Conservation (phyloP, 768 basidiomycete species). For the Steccherinum ochraceum region DNA sequence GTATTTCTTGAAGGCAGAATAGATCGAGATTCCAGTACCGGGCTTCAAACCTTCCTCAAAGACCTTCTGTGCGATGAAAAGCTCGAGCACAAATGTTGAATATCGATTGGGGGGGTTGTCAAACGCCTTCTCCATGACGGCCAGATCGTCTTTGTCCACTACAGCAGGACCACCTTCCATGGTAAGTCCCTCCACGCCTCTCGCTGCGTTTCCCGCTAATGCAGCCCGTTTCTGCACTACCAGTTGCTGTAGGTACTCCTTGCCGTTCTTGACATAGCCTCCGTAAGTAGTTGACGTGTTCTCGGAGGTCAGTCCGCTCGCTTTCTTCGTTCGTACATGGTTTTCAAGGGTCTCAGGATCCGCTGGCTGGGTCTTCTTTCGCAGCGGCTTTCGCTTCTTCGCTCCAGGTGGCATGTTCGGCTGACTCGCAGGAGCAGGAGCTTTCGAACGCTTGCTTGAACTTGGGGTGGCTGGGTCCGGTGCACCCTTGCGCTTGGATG, state of each 20-base stretch:
- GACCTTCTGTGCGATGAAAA: constrained; percentile 27
- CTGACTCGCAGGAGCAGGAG: too few relatives aligned
- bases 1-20: constrained; percentile 21
- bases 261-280: constrained; percentile 5
- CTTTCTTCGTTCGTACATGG: too few relatives aligned
- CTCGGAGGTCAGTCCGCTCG: too few relatives aligned
- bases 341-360: too few relatives aligned
- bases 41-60: constrained; percentile 15
- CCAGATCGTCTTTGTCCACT: constrained; percentile 8
- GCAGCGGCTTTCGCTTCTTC: too few relatives aligned
- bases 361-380: too few relatives aligned
- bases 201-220: background rate
- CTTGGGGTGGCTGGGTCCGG: too few relatives aligned
- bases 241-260: background rate
- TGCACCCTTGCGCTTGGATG: too few relatives aligned
- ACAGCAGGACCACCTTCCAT: background rate
- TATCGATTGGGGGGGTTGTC: constrained; percentile 21
- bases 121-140: constrained; percentile 22
- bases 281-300: constrained; percentile 3
- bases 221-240: background rate
- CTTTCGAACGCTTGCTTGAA: too few relatives aligned
- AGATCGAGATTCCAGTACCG: constrained; percentile 19
- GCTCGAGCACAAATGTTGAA: constrained; percentile 21
- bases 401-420: too few relatives aligned
- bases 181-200: background rate